Evolutionary conservation across 2,329 filamentous ascomycete species (phyloP), one percentile per base, ranked within the genome.

Genomic region (Fusarium udum): DNA sequence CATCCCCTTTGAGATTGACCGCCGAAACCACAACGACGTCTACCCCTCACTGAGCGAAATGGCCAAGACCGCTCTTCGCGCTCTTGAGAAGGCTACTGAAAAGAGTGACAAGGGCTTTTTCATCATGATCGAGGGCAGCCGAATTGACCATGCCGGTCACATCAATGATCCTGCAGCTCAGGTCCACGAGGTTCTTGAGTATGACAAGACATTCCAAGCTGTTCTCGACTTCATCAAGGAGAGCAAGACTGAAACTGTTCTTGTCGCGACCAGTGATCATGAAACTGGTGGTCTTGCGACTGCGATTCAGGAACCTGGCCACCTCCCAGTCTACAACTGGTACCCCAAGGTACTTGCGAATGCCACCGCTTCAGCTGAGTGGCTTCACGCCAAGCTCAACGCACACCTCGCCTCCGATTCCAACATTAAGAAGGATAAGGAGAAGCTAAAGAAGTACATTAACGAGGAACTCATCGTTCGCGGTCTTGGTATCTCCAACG

Each of bases 101-200:
- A 87, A 95, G 79, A 94, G 90, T 71, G 94, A 98, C 46, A 91
- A 97, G 82, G 96, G 96, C 9, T 99, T 98, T 86, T 99, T 99
- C 84, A 86, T 99, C 77, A 97, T 99, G 95, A 97, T 99, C 69
- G 96, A 99, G 83, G 96, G 95, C 9, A 97, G 94, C 77, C 89
- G 96, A 46, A 98, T 99, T 77, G 96, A 99, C 79, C 96, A 99
- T 80, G 95, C 96, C 8, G 96, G 95, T 12, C 93, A 96, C 80
- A 89, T 89, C 72, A 96, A 96, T 76, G 93, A 96, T 77, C 93
- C 93, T 0, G 93, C 92, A 15, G 92, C 93, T 2, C 93, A 96
- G 79, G 93, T 95, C 16, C 92, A 93, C 75, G 96, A 99, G 82
- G 95, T 99, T 2, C 86, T 98, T n/a, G 95, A 95, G 58, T 99